Base-by-base conservation (phyloP, 192 early-diverging fungal species). In the Backusella australiensis region DNA sequence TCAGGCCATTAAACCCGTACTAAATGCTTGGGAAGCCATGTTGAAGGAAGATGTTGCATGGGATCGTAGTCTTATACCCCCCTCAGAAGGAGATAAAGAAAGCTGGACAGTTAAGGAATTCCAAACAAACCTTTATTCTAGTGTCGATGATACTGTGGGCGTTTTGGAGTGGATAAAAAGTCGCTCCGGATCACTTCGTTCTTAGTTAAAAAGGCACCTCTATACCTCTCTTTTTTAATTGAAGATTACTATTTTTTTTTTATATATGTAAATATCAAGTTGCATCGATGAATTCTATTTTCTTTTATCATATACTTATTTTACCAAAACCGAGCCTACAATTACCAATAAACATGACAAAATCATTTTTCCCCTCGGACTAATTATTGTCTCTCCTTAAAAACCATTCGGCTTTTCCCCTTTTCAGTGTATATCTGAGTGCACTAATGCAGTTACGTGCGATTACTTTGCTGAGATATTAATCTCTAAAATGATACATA, bases 1-100 rank as follows among this genome's bases (percentile, higher is more conserved):
- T 21, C 35, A 44, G 1, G 74, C 77, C 19, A 53, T 86, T 7
- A 44, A 69, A 26, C 82, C 85, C 11, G 66, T 78, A 4, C 9
- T 86, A 8, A 74, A 81, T 15, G 80, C 74, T 19, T 80, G 80
- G 72, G 74, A 67, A 32, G 68, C 52, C 0, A 83, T 86, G 85
- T 75, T 86, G 42, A 23, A 77, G 39, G 80, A 80, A 15, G 85
- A 83, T 52, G 74, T 83, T 52, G 72, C 69, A 1, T 86, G 85
- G 85, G 80, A 81, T 36, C 78, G 78, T 29, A 23, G n/a, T 15
- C 73, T 72, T 34, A 56, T 78, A 3, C 46, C 78, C 34, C 59
- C 32, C 2, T 78, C 77, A 39, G 34, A 72, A 26, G 77, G 72
- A 34, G 49, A 69, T 29, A 73, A 78, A 65, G 72, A 42, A 32